phyloP scores from a whole-genome alignment of 208 protist species.

The Crithidia bombi region DNA sequence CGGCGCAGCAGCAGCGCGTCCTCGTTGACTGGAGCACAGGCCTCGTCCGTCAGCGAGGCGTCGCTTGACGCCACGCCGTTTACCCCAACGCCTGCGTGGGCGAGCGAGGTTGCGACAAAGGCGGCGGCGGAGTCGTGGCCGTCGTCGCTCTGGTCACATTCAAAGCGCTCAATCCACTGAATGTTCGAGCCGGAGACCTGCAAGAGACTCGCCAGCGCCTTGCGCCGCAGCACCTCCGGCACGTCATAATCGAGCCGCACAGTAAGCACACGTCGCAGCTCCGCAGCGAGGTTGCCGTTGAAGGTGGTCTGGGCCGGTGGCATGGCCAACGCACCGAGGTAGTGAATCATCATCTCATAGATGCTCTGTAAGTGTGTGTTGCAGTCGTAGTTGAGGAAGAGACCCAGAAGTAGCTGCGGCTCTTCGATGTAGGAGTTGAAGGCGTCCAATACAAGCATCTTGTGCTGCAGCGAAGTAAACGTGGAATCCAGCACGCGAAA shows the following conservation, averaged over 20 bases:
- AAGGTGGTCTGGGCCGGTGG: constrained; percentile 29
- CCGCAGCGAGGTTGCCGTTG: constrained; percentile 34
- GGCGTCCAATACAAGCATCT: constrained; percentile 89
- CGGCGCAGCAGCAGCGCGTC: constrained; percentile 11
- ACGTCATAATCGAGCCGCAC: constrained; percentile 63
- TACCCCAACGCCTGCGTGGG: neutral
- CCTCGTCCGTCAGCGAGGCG: neutral
- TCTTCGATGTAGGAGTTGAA: constrained; percentile 92
- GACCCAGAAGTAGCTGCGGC: constrained; percentile 93
- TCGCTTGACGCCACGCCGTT: neutral
- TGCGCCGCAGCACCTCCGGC: constrained; percentile 57
- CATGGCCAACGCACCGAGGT: constrained; percentile 75
- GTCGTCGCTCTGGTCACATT: constrained; percentile 41
- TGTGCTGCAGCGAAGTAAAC: constrained; percentile 87
- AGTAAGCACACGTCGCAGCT: constrained; percentile 33
- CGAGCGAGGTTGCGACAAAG: neutral
- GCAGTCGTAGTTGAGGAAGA: constrained; percentile 99
- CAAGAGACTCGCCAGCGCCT: constrained; percentile 66
- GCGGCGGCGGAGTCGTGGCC: constrained; percentile 7
- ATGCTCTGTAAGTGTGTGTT: constrained; percentile 94
- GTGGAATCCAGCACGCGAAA: constrained; percentile 91
- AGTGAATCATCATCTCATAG: constrained; percentile 94
- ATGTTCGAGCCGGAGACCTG: constrained; percentile 78
- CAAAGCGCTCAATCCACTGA: constrained; percentile 90
- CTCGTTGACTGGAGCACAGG: neutral